Conservation (phyloP, 2,329 filamentous ascomycete genomes). For the Myotisia sp. region DNA sequence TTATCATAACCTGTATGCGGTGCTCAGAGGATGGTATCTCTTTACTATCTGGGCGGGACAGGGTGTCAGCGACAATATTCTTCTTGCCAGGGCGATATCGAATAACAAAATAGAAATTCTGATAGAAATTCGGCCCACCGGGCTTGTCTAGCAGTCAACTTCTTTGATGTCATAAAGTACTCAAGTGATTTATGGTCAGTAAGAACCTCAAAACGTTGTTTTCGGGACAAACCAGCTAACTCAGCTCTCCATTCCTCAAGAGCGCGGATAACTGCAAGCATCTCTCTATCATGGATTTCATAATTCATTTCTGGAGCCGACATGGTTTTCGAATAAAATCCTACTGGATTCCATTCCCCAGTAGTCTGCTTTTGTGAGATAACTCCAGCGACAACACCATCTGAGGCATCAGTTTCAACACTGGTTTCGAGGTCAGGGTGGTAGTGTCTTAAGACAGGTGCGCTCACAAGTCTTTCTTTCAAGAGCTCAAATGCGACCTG, state of each 20-base stretch:
- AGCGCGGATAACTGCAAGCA: slow-evolving; percentile 1
- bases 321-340: slow-evolving; percentile 4
- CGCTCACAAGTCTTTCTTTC: not conserved
- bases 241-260: slow-evolving; percentile 3
- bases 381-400: not conserved
- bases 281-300: slow-evolving; percentile 5
- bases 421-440: not conserved
- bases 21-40: no score
- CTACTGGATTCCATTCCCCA: not conserved
- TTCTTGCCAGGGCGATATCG: slow-evolving; percentile 4
- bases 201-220: slow-evolving; percentile 12
- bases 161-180: slow-evolving; percentile 14
- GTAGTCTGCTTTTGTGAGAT: not conserved
- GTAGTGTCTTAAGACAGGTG: not conserved
- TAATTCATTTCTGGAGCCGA: slow-evolving; percentile 4
- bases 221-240: not conserved
- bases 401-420: slow-evolving; percentile 1
- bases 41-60: no score
- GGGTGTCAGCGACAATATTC: no score
- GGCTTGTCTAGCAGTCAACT: slow-evolving; percentile 3
- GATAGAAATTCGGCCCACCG: slow-evolving; percentile 4
- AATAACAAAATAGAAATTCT: slow-evolving; percentile 6
- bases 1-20: no score
- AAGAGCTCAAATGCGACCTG: not conserved
- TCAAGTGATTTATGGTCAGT: slow-evolving; percentile 19